Conservation (phyloP, 352 stramenopile genomes). For the Globisporangium mamillatum region DNA sequence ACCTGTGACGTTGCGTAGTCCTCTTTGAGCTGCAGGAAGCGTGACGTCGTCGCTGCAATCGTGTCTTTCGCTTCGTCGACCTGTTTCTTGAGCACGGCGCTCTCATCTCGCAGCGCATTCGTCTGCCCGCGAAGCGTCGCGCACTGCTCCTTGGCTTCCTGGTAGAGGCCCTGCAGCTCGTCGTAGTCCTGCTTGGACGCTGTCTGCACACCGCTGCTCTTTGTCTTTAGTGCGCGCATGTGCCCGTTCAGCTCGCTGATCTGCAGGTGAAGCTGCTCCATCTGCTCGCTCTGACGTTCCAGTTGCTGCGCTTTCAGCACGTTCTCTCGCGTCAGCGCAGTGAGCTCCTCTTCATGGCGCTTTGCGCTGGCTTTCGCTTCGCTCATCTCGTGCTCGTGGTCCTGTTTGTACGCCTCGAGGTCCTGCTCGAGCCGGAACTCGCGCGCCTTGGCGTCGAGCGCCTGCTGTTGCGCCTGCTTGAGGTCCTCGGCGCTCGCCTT, state of each 20-base stretch:
- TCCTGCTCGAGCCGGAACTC: constrained; percentile 1
- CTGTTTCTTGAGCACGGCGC: constrained; percentile 32
- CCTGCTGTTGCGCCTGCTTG: constrained; percentile 18
- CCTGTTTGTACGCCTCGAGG: constrained; percentile 1
- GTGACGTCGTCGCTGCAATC: constrained; percentile 36
- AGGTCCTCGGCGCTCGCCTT: constrained; percentile 43
- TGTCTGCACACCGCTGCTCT: constrained; percentile 15
- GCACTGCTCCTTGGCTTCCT: constrained; percentile 33
- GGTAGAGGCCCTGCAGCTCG: constrained; percentile 21
- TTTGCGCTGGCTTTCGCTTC: constrained; percentile 19
- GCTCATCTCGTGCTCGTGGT: constrained; percentile 8
- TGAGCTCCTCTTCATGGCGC: constrained; percentile 16
- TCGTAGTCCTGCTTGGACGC: constrained; percentile 24
- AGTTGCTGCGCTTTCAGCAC: constrained; percentile 23
- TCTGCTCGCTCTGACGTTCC: constrained; percentile 23
- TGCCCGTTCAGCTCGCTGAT: constrained; percentile 36
- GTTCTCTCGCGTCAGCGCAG: constrained; percentile 5
- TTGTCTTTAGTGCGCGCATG: constrained; percentile 21
- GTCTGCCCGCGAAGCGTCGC: constrained; percentile 50
- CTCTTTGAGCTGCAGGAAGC: constrained; percentile 63
- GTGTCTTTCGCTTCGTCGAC: constrained; percentile 35
- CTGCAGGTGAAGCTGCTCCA: constrained; percentile 17
- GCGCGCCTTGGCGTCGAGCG: constrained; percentile 6
- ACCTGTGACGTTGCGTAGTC: constrained; percentile 52
- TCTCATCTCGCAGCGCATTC: constrained; percentile 51